Evolutionary conservation across 2,329 filamentous ascomycete species (phyloP).

Genomic region (Cordyceps cicadae): DNA sequence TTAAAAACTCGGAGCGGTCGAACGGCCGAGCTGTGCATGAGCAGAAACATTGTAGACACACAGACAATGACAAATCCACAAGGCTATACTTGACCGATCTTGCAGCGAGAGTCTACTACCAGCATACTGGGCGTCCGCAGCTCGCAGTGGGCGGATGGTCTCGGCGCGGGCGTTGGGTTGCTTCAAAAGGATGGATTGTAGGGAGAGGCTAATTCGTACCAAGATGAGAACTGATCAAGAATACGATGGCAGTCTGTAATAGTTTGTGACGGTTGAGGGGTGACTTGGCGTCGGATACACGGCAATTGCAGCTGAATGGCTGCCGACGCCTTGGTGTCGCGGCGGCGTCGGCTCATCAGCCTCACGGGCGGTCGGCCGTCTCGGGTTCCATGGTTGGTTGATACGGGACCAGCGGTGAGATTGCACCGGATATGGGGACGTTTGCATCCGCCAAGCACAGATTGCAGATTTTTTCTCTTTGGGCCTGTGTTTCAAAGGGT

Average conservation of each 20-base stretch:
- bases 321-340: background rate
- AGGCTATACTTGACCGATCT: background rate
- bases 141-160: background rate
- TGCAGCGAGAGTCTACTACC: background rate
- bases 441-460: background rate
- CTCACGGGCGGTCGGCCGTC: background rate
- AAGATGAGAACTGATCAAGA: no score
- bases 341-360: background rate
- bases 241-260: no score
- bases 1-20: background rate
- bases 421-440: background rate
- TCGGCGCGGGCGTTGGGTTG: background rate
- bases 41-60: background rate
- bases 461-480: background rate
- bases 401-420: background rate
- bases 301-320: no score
- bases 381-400: background rate
- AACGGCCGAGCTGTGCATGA: background rate
- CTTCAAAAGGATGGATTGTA: no score
- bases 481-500: background rate
- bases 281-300: no score
- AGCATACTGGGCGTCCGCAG: background rate
- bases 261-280: no score
- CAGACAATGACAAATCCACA: background rate
- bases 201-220: no score